Evolutionary conservation across 441 rosid species (phyloP), one percentile per base, ranked within the genome.

Genomic region (Corymbia calophylla): DNA sequence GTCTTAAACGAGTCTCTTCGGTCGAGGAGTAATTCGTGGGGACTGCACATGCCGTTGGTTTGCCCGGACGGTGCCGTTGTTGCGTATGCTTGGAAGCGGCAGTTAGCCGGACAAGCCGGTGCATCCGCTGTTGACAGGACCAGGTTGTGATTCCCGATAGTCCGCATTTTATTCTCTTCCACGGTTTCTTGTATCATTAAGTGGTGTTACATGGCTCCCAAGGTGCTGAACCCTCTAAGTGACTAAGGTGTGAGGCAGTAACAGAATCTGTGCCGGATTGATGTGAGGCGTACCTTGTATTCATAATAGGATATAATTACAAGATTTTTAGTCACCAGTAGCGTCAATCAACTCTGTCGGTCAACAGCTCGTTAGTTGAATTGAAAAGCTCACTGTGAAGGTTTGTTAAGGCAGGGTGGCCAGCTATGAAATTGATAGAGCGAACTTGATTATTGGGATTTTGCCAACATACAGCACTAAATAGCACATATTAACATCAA

Each of bases 21-120:
- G 86, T 94, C 95, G 7, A 93, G 99, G 88, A 96, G 99, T 88
- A 95, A 98, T 60, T 95, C 97, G 17, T 98, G 99, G 99, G 98
- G 98, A 87, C 93, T 96, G 94, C 98, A 97, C 86, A 95, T 98
- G 97, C 99, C 99, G 1, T 53, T 98, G 93, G 99, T 97, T 85
- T 98, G 99, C 92, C 99, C 99, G 4, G 99, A 98, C 91, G 99
- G 99, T 31, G 99, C 99, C 0, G 99, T 96, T 2, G 99, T 98
- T 27, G 99, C 98, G 0, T 98, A 98, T 91, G 99, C 99, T 64
- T 97, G 99, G 99, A 97, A 98, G 89, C 94, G 99, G 19, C 99
- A 98, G 88, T 97, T 97, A 14, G 99, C 99, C 35, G 99, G 99
- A 44, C 99, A 98, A 93, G 99, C 99, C 87, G 99, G 99, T 92